Evolutionary conservation across 768 basidiomycete species (phyloP), one percentile per base, ranked within the genome.

Genomic region (Brasilioporus rufonigricans): DNA sequence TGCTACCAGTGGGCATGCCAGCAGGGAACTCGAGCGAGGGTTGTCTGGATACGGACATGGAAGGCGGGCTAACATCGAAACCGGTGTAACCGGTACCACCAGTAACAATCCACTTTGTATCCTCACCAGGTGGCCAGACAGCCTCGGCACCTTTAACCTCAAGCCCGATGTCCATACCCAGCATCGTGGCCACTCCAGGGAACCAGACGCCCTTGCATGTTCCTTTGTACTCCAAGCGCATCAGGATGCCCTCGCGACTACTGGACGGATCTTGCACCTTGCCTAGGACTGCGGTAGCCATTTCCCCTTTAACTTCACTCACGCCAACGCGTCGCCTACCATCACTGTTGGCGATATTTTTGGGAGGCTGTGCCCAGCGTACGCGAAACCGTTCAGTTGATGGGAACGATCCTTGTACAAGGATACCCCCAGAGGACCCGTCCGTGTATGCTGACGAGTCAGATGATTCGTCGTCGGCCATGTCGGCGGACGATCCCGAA

Each of bases 401-500:
- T 0, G 85, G 87, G 62, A 92, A 92, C 1, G 87, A 83, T 4
- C 89, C 89, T 65, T 85, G 84, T n/a, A 90, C 78, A 18, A 81
- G 79, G 53, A 82, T 85, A 1, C 81, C 84, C 40, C 86, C 84
- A 18, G 82, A 72, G 55, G 81, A 77, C 1, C 74, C 74, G 2
- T 80, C 80, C 9, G 64, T 33, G 76, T 73, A 31, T 67, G 79
- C 33, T 68, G 76, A 85, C 1, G 87, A 86, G 64, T 91, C 89
- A 38, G 86, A 87, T 4, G 87, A 87, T 64, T 92, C 89, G 60
- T 91, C 90, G 59, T 92, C 89, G 0, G 89, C 89, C 63, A 90
- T 84, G 62, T 87, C 79, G 39, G 77, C 83, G 61, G 85, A 85
- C 7, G 87, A 86, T 48, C 77, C 77, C 1, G 81, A 70, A 32